Evolutionary conservation across 2,329 filamentous ascomycete genomes (phyloP), one percentile per base, ranked within the genome.

Genomic region (Emericellopsis cladophorae): DNA sequence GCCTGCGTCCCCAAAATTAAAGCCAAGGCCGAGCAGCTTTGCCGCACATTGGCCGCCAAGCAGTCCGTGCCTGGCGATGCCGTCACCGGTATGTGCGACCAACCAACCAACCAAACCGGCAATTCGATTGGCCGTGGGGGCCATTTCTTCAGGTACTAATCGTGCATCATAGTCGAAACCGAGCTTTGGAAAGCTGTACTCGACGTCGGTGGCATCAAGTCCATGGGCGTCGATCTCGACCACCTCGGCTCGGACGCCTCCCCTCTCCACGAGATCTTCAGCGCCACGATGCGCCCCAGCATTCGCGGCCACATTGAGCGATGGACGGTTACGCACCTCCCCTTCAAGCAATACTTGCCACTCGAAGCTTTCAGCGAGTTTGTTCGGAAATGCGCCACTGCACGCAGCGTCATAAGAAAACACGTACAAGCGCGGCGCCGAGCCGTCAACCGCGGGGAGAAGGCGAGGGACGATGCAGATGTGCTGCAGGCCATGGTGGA

Each of bases 301-400:
- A 33, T 42, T 8, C 40, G 43, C 36, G 48, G 48, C 10, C 52
- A 56, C 40, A 26, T 56, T 7, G 40, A 54, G 46, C 55, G 59
- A 34, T 56, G 54, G 26, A 42, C 62, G 35, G 59, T 60, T 48
- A 52, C 53, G 4, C 46, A 60, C 24, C 26, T 62, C 11, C 60
- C 60, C 0, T 51, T 62, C 15, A 50, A 59, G n/a, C 58, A 55
- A 47, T 50, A 63, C 8, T 26, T 54, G 3, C 62, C 61, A 0
- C 36, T 66, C 6, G 49, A 55, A 34, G 58, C 57, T 23, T 63
- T 64, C 39, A 49, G 48, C 31, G 51, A 54, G 2, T 65, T 64
- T 41, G 49, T 59, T 1, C 42, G 44, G 10, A 54, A 56, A 5
- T 61, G 53, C 36, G 42, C 42, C 1, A 39, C 39, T 21, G 52